A percentile compares a stretch with the other conserved stretches of the same genome.
Conservation (phyloP, 1,284 basidiomycete species). For the Macrocystidia cucumis region DNA sequence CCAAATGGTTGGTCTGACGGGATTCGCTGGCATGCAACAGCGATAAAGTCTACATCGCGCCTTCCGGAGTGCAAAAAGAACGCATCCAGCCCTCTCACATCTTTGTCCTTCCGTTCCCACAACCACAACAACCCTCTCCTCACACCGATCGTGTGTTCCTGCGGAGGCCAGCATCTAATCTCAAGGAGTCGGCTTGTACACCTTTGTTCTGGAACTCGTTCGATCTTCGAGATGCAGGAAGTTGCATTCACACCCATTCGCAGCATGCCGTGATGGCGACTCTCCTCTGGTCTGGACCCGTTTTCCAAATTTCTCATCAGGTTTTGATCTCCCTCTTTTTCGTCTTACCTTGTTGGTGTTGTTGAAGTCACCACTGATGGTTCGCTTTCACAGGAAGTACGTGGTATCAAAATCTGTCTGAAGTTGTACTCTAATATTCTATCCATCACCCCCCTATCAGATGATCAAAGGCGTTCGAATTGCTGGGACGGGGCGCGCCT, state of each 20-base stretch:
- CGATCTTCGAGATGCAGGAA: slow-evolving; percentile 65
- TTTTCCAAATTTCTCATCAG: slow-evolving; percentile 77
- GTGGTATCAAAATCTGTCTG: neutral
- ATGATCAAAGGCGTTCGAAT: slow-evolving; percentile 88
- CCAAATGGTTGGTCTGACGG: neutral
- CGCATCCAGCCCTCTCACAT: slow-evolving; percentile 74
- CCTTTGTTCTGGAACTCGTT: slow-evolving; percentile 92
- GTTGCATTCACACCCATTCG: slow-evolving; percentile 85
- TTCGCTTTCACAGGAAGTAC: too few relatives aligned
- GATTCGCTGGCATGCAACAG: too few relatives aligned
- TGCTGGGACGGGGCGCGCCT: slow-evolving; percentile 60
- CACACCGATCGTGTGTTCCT: slow-evolving; percentile 67
- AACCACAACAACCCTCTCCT: slow-evolving; percentile 50
- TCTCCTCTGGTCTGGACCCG: slow-evolving; percentile 58
- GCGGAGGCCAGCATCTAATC: slow-evolving; percentile 54
- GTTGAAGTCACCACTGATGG: neutral
- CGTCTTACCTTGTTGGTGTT: too few relatives aligned
- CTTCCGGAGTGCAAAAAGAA: slow-evolving; percentile 86
- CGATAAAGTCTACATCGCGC: slow-evolving; percentile 78
- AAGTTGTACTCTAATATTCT: too few relatives aligned
- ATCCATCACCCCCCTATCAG: slow-evolving; percentile 25
- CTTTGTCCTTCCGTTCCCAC: slow-evolving; percentile 78
- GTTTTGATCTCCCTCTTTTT: too few relatives aligned
- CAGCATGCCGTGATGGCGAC: slow-evolving; percentile 86
- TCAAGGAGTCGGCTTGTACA: slow-evolving; percentile 80